Base-by-base conservation (phyloP, 345 rosid genomes). In the Populus deltoides region DNA sequence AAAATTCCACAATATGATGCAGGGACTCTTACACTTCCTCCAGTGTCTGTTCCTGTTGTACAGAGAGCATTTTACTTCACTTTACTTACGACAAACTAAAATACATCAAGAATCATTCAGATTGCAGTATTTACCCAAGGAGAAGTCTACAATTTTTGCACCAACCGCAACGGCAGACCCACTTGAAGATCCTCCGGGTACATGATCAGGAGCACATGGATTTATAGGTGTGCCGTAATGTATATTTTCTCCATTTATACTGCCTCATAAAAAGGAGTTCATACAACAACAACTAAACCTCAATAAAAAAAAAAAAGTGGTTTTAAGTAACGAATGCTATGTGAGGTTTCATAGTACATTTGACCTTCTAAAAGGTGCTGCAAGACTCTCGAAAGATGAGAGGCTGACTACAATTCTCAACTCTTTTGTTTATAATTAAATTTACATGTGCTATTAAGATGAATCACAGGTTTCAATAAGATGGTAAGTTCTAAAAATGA, bases 161-260 rank as follows among this genome's bases (percentile, higher is more conserved):
- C 85, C 92, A 41, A 93, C 99, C 45, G 96, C 92, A 72, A 92
- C 99, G n/a, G 98, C 98, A 73, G 98, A 95, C 57, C 99, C 99
- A 84, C 98, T 95, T 7, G 98, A 95, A 68, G 99, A 95, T 81
- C 99, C 99, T 41, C 96, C 99, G 29, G 98, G 97, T 25, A 92
- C 90, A 10, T 92, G 86, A 78, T 87, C 91, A 0, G 80, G 83
- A 80, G 93, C 92, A 86, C 87, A 82, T n/a, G 96, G 99, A 81
- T 95, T 95, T 77, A 8, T 78, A 35, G 99, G 99, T 36, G 99
- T 93, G 57, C 97, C 97, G 18, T 93, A 93, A 75, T 95, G 98
- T 39, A 68, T 86, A 83, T 93, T 95, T 84, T 90, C 97, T 70
- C 98, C 99, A 72, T 90, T 79, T 68, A 95, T 92, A 79, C 98